These are phyloP conservation scores for Glutinoglossum americanum DNA, from an alignment of 495 filamentous ascomycete species.

Conservation along the genomic window DNA sequence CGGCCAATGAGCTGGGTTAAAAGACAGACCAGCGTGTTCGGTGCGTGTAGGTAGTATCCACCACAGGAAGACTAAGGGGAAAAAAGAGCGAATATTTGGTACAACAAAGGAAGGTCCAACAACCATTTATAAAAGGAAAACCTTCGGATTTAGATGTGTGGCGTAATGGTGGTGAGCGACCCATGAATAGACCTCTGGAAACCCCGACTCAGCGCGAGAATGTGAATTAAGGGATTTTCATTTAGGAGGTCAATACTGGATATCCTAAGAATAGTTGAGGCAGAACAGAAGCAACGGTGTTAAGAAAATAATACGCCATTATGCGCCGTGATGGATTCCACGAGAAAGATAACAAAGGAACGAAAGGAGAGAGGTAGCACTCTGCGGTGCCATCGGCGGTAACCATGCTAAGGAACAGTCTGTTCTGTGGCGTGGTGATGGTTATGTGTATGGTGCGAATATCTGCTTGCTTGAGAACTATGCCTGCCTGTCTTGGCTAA, in stretches of 20 bases:
- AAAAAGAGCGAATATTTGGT: neutral
- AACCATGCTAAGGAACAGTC: neutral
- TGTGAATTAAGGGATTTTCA: neutral
- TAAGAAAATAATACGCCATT: neutral
- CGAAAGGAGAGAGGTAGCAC: neutral
- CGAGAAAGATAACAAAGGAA: neutral
- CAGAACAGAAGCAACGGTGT: neutral
- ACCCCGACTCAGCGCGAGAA: neutral
- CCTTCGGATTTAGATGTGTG: neutral
- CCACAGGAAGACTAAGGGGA: neutral
- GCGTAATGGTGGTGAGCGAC: neutral
- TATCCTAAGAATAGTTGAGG: neutral
- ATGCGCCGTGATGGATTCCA: neutral
- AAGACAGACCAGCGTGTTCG: neutral
- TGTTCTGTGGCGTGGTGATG: neutral
- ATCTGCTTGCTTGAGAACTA: conserved; percentile 1
- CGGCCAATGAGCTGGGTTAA: neutral
- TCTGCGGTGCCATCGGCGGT: neutral
- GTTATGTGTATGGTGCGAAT: neutral
- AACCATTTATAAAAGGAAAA: neutral
- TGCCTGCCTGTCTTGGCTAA: conserved; percentile 10
- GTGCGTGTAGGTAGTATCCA: neutral
- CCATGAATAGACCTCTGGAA: neutral
- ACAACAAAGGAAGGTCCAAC: neutral
- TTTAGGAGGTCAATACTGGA: neutral